Evolutionary conservation across 2,329 filamentous ascomycete genomes (phyloP).

Genomic region (Xylariales sp.): DNA sequence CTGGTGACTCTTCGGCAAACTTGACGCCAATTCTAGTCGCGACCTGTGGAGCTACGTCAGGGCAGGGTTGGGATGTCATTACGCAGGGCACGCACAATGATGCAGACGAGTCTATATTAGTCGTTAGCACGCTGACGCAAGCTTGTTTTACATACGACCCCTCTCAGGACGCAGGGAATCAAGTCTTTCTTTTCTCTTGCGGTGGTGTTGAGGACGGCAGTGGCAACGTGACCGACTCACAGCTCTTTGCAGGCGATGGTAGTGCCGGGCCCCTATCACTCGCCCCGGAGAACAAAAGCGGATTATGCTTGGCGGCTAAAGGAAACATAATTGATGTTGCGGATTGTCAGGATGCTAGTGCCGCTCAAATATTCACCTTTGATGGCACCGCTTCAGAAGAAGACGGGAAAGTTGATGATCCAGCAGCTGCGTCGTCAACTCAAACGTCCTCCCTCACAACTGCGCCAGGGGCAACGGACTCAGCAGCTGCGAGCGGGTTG

Average conservation of each 20-base stretch:
- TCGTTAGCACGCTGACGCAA: slow-evolving; percentile 53
- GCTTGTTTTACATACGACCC: slow-evolving; percentile 56
- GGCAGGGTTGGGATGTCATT: slow-evolving; percentile 39
- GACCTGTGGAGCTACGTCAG: slow-evolving; percentile 34
- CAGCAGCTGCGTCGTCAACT: not conserved
- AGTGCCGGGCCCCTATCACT: slow-evolving; percentile 37
- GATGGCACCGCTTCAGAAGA: slow-evolving; percentile 4
- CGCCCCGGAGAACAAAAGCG: slow-evolving; percentile 38
- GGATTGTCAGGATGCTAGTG: slow-evolving; percentile 34
- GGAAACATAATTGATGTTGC: slow-evolving; percentile 39
- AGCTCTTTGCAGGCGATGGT: slow-evolving; percentile 45
- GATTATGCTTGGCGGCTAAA: slow-evolving; percentile 43
- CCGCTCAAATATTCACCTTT: slow-evolving; percentile 38
- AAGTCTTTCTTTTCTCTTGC: slow-evolving; percentile 54
- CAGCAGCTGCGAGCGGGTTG: not conserved
- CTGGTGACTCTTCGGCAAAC: slow-evolving; percentile 41
- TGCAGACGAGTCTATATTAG: slow-evolving; percentile 38
- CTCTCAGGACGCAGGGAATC: slow-evolving; percentile 43
- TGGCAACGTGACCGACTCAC: too few relatives aligned
- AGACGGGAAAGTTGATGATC: not conserved
- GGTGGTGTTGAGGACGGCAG: slow-evolving; percentile 52
- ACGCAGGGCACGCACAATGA: slow-evolving; percentile 47
- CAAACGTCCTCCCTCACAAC: not conserved
- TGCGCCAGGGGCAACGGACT: not conserved
- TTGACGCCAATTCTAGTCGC: slow-evolving; percentile 37